phyloP scores from a whole-genome alignment of 805 yeast species.

The Diddensiella caesifluorescens region DNA sequence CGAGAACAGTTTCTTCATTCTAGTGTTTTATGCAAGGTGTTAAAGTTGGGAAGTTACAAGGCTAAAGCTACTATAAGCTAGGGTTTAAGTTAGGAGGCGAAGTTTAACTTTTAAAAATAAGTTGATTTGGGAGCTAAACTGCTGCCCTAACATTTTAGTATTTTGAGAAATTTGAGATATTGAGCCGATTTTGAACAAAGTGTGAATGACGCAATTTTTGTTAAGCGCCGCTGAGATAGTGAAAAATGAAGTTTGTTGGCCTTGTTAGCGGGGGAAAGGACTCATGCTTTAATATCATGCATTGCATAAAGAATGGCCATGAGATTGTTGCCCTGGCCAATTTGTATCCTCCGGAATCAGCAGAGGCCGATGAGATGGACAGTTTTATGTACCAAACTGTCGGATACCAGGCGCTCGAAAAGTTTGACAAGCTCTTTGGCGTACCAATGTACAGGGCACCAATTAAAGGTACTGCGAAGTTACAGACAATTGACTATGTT shows the following conservation, averaged over 20 bases:
- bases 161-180: no score
- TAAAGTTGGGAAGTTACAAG: no score
- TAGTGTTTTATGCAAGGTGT: no score
- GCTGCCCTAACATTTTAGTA: no score
- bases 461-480: slow-evolving; percentile 58
- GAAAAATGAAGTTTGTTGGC: slow-evolving; percentile 83
- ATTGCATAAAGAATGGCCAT: slow-evolving; percentile 82
- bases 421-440: slow-evolving; percentile 64
- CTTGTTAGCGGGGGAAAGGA: slow-evolving; percentile 95
- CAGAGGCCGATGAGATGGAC: slow-evolving; percentile 64
- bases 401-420: slow-evolving; percentile 72
- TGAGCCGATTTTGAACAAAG: no score
- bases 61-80: no score
- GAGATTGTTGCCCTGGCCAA: slow-evolving; percentile 82
- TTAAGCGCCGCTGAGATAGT: no score
- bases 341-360: slow-evolving; percentile 53
- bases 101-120: no score
- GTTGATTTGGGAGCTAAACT: no score
- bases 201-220: no score
- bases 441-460: slow-evolving; percentile 72
- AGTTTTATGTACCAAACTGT: slow-evolving; percentile 98
- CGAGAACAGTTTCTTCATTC: slow-evolving; percentile 46
- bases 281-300: slow-evolving; percentile 82
- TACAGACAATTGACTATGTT: slow-evolving; percentile 63
- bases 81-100: no score